Evolutionary conservation across 2,329 filamentous ascomycete species (phyloP).

Genomic region (Karstenula rhodostoma): DNA sequence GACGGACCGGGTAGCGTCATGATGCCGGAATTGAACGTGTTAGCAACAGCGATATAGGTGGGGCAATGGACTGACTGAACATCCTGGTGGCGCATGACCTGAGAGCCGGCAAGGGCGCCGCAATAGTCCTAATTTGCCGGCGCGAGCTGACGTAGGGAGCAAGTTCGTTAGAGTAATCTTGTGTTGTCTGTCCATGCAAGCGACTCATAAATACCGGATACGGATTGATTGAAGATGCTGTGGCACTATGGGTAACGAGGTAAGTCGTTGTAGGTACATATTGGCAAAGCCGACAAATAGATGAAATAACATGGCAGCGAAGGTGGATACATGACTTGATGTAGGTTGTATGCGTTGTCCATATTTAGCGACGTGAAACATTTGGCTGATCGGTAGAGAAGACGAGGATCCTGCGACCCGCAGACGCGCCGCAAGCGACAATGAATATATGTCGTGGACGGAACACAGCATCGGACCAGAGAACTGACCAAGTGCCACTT

Average conservation of each 20-base stretch:
- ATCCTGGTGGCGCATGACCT: slow-evolving; percentile 11
- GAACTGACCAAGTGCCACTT: slow-evolving; percentile 3
- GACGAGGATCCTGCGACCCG: slow-evolving; percentile 7
- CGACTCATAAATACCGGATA: not conserved
- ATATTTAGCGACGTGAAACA: slow-evolving; percentile 17
- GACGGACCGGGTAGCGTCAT: slow-evolving; percentile 1
- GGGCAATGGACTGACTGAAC: slow-evolving; percentile 7
- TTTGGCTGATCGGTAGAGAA: slow-evolving; percentile 7
- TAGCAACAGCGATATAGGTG: slow-evolving; percentile 9
- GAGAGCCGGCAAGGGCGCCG: not conserved
- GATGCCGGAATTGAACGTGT: slow-evolving; percentile 6
- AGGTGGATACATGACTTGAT: slow-evolving; percentile 5
- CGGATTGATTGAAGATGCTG: slow-evolving; percentile 13
- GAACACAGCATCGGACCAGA: not conserved
- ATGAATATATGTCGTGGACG: not conserved
- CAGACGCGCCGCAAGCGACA: slow-evolving; percentile 14
- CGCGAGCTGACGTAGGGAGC: slow-evolving; percentile 5
- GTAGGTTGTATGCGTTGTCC: slow-evolving; percentile 14
- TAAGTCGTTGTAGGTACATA: slow-evolving; percentile 13
- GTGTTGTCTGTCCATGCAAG: slow-evolving; percentile 5
- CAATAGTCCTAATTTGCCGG: slow-evolving; percentile 5
- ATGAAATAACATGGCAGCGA: slow-evolving; percentile 8
- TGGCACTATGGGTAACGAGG: slow-evolving; percentile 10
- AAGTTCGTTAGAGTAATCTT: slow-evolving; percentile 4
- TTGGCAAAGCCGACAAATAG: slow-evolving; percentile 5